phyloP scores from a whole-genome alignment of 768 basidiomycete genomes.

The Tylopilus vinaceipallidus region DNA sequence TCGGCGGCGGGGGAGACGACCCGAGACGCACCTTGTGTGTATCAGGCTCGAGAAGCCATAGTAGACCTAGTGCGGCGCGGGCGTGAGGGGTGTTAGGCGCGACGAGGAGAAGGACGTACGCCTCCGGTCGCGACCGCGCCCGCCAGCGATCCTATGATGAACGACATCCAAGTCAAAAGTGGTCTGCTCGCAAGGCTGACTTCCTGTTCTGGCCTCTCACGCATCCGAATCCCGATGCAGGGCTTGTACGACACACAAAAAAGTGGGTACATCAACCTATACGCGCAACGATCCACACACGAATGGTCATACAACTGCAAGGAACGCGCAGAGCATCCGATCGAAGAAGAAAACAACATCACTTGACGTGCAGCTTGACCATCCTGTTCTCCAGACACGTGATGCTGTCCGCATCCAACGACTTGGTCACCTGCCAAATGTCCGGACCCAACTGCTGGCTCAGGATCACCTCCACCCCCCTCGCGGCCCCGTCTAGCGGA shows the following conservation, averaged over 20 bases:
- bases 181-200: too few relatives aligned
- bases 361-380: constrained; percentile 27
- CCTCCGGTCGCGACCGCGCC: constrained; percentile 69
- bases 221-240: too few relatives aligned
- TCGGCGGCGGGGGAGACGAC: background rate
- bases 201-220: too few relatives aligned
- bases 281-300: too few relatives aligned
- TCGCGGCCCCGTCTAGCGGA: constrained; percentile 42
- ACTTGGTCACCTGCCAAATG: constrained; percentile 24
- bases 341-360: too few relatives aligned
- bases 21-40: constrained; percentile 46
- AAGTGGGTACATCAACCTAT: too few relatives aligned
- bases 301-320: too few relatives aligned
- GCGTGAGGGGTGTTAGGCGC: too few relatives aligned
- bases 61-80: constrained; percentile 45
- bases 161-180: too few relatives aligned
- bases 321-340: too few relatives aligned
- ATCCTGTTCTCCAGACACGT: constrained; percentile 20
- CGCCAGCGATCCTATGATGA: constrained; percentile 63
- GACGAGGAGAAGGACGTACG: constrained; percentile 32
- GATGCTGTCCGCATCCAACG: constrained; percentile 6
- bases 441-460: constrained; percentile 35
- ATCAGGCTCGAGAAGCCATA: constrained; percentile 71
- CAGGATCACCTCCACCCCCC: constrained; percentile 45
- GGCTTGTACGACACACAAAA: too few relatives aligned